A percentile compares a stretch with the other conserved stretches of the same genome.
These are phyloP conservation scores for Lactarius hatsudake DNA, from an alignment of 768 basidiomycete species.

Conservation along the genomic window DNA sequence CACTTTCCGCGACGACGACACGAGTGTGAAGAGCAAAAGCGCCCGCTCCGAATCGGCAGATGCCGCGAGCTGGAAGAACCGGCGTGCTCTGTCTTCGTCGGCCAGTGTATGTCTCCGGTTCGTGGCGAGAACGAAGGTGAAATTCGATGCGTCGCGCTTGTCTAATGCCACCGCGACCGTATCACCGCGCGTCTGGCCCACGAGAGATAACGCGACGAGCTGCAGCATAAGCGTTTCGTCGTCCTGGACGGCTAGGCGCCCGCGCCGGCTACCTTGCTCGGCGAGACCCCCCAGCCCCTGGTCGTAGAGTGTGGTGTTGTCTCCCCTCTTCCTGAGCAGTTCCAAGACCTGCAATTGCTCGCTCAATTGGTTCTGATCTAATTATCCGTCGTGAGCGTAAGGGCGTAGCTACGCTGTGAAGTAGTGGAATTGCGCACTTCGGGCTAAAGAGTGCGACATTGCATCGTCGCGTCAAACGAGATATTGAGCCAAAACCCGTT, in stretches of 20 bases:
- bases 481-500: not conserved
- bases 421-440: slow-evolving; percentile 12
- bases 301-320: not conserved
- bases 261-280: slow-evolving; percentile 11
- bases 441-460: slow-evolving; percentile 23
- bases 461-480: slow-evolving; percentile 19
- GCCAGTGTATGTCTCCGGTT: slow-evolving; percentile 10
- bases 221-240: slow-evolving; percentile 21
- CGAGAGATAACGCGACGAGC: slow-evolving; percentile 21
- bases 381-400: not conserved
- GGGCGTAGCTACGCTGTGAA: not conserved
- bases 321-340: slow-evolving; percentile 10
- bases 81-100: slow-evolving; percentile 20
- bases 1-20: slow-evolving; percentile 19
- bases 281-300: slow-evolving; percentile 10
- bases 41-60: slow-evolving; percentile 11
- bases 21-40: slow-evolving; percentile 12
- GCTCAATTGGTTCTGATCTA: slow-evolving; percentile 23
- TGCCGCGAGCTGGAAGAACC: slow-evolving; percentile 18
- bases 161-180: slow-evolving; percentile 24
- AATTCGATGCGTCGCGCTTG: slow-evolving; percentile 16
- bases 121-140: slow-evolving; percentile 23
- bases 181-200: slow-evolving; percentile 22
- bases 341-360: slow-evolving; percentile 20
- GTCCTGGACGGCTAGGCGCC: slow-evolving; percentile 21